Base-by-base conservation (phyloP, 2,329 filamentous ascomycete genomes). In the Phaeosphaeriaceae sp. region DNA sequence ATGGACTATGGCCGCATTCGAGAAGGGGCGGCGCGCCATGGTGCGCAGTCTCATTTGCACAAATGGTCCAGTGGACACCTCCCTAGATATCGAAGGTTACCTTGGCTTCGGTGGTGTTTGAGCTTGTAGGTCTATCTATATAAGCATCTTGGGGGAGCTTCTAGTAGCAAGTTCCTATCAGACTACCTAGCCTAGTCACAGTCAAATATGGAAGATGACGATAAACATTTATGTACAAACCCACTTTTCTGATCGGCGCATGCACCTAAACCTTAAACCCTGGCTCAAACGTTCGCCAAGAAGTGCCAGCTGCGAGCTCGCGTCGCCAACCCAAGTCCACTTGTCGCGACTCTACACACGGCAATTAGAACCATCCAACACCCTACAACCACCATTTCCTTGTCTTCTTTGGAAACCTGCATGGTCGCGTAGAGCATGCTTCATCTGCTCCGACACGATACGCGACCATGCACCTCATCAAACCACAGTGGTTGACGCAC, bases 401-500 rank as follows among this genome's bases (percentile, higher is more conserved):
- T 28, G 21, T 23, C 34, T 36, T 35, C 37, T 12, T 12, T 26
- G 9, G 8, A 28, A 28, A n/a, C 20, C 33, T 56, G 51, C 52
- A 63, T 68, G 64, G 55, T 66, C 53, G 57, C 60, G 44, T 54
- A 52, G 50, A 63, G 66, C 58, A 66, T 62, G 63, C 61, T 56
- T 42, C 42, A 45, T 37, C 29, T 55, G 48, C 46, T 41, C 32
- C 36, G 26, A 42, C 50, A 43, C 44, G 48, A 33, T 48, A 60
- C 59, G 61, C 66, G 61, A 72, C 56, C 56, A 80, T 80, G 77
- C 77, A 77, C 70, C 73, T 97, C 77, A 90, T 95, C 76, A 96
- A 95, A 84, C 93, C 93, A 63, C 86, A 89, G 72, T 97, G 93
- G 92, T 86, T 97, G 68, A 93, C 89, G 73, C 93, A 97, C 79